These are phyloP conservation scores for Penicillium sp. DNA, from an alignment of 2,329 filamentous ascomycete species.

Conservation along the genomic window DNA sequence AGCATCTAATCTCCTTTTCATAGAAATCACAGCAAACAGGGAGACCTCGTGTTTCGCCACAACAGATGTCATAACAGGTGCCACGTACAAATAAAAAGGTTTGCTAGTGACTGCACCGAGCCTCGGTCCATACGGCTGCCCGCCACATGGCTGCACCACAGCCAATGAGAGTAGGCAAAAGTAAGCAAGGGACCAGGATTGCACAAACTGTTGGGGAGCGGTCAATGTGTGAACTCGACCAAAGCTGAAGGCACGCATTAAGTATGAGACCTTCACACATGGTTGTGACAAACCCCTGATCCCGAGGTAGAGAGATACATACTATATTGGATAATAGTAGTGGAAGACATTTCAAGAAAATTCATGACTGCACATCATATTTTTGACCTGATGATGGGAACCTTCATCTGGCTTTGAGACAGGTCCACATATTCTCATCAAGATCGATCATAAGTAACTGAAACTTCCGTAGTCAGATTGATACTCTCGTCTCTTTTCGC, in stretches of 20 bases:
- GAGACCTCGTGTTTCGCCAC: background rate
- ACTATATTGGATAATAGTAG: no score
- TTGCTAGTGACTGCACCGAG: background rate
- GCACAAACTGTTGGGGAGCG: background rate
- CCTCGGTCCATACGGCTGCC: background rate
- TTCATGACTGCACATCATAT: background rate
- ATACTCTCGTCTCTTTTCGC: constrained; percentile 12
- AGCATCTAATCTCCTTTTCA: no score
- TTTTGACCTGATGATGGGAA: no score
- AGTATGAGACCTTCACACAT: background rate
- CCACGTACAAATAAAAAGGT: background rate
- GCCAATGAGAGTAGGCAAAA: background rate
- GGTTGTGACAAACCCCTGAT: background rate
- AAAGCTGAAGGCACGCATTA: background rate
- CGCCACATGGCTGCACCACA: background rate
- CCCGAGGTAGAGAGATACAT: background rate
- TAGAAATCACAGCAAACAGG: no score
- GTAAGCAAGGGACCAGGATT: background rate
- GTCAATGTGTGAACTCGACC: background rate
- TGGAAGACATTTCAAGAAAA: no score
- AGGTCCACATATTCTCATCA: background rate
- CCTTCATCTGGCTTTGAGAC: background rate
- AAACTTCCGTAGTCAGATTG: constrained; percentile 19
- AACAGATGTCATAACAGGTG: background rate
- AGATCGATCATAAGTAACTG: constrained; percentile 12